phyloP scores from a whole-genome alignment of 1,284 basidiomycete genomes.

The Irpex sp. region DNA sequence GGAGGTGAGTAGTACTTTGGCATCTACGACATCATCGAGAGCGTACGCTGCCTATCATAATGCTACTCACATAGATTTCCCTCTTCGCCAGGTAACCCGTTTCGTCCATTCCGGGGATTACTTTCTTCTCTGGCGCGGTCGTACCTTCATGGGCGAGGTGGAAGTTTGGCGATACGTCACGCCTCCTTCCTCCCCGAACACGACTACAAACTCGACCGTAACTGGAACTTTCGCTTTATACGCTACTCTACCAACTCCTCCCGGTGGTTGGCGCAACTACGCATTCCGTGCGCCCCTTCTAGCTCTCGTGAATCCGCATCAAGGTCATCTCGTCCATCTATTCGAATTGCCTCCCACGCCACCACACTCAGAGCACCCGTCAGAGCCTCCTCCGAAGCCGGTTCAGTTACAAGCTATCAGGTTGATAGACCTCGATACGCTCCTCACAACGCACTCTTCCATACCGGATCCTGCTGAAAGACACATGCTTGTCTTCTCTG shows the following conservation, averaged over 20 bases:
- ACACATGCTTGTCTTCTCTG: not conserved
- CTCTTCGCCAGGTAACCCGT: slow-evolving; percentile 1
- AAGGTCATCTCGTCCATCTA: slow-evolving; percentile 13
- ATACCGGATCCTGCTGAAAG: slow-evolving; percentile 4
- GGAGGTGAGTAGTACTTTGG: slow-evolving; percentile 11
- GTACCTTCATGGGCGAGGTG: slow-evolving; percentile 13
- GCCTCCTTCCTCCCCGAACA: slow-evolving; percentile 8
- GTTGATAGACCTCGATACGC: slow-evolving; percentile 10
- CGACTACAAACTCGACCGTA: not conserved
- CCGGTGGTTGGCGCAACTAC: slow-evolving; percentile 4
- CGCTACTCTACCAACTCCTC: slow-evolving; percentile 14
- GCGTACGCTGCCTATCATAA: too few relatives aligned
- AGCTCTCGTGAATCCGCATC: slow-evolving; percentile 12
- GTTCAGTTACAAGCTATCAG: slow-evolving; percentile 11
- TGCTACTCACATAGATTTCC: too few relatives aligned
- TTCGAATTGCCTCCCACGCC: slow-evolving; percentile 14
- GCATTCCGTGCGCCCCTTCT: slow-evolving; percentile 17
- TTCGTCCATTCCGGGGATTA: slow-evolving; percentile 18
- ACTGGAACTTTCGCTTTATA: slow-evolving; percentile 16
- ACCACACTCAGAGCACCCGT: too few relatives aligned
- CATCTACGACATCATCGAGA: too few relatives aligned
- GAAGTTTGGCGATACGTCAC: slow-evolving; percentile 20
- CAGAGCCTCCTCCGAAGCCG: too few relatives aligned
- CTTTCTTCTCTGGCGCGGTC: slow-evolving; percentile 15
- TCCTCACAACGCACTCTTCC: not conserved